A percentile compares a stretch with the other conserved stretches of the same genome.
phyloP scores from a whole-genome alignment of 2,329 filamentous ascomycete species.

The Fusarium austroafricanum region DNA sequence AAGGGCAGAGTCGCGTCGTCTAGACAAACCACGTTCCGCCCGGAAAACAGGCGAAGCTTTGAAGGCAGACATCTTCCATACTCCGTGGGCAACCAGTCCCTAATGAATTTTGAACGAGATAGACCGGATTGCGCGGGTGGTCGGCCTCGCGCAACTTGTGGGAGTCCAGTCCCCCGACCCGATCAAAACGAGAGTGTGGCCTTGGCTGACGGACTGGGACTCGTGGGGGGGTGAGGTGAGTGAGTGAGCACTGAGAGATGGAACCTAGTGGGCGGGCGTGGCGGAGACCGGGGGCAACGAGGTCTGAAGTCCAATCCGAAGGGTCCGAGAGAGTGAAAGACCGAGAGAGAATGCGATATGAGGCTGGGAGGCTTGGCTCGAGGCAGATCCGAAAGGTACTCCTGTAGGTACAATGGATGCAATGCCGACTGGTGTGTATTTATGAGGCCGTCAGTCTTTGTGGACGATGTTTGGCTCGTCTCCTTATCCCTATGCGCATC shows the following conservation, averaged over 20 bases:
- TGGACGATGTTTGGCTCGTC: constrained; percentile 17
- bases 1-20: constrained; percentile 41
- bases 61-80: constrained; percentile 53
- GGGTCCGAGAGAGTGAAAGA: constrained; percentile 34
- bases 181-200: constrained; percentile 37
- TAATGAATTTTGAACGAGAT: constrained; percentile 39
- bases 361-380: constrained; percentile 32
- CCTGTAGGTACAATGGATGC: not conserved
- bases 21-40: constrained; percentile 46
- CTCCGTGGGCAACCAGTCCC: constrained; percentile 44
- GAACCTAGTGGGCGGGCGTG: constrained; percentile 25
- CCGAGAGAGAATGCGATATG: constrained; percentile 14
- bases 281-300: constrained; percentile 31
- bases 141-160: constrained; percentile 43
- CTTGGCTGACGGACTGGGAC: constrained; percentile 36
- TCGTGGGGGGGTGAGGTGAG: constrained; percentile 32
- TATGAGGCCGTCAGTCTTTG: constrained; percentile 26
- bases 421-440: constrained; percentile 16
- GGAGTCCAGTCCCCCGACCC: constrained; percentile 39
- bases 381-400: constrained; percentile 9
- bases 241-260: constrained; percentile 16
- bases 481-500: constrained; percentile 18
- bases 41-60: constrained; percentile 44
- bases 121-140: constrained; percentile 39
- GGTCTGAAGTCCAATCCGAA: constrained; percentile 29